A percentile compares a stretch with the other conserved stretches of the same genome.
These are phyloP conservation scores for Phytophthora pisi DNA, from an alignment of 352 stramenopile genomes.

Conservation along the genomic window DNA sequence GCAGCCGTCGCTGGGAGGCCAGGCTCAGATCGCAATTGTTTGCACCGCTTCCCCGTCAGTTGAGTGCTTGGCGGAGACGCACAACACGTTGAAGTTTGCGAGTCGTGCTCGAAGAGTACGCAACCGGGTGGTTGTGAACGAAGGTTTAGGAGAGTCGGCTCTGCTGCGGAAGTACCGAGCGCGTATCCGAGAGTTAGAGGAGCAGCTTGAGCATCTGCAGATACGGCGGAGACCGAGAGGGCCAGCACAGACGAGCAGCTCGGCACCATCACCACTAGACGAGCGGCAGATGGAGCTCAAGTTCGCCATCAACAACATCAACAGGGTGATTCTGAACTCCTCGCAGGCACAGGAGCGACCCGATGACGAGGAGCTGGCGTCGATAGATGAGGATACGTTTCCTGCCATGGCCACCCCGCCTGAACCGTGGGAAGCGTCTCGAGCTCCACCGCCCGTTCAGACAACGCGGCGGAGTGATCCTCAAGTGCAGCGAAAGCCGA, in stretches of 20 bases:
- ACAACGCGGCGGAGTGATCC: slow-evolving; percentile 18
- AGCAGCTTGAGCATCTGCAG: slow-evolving; percentile 67
- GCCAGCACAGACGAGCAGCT: slow-evolving; percentile 17
- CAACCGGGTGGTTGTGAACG: slow-evolving; percentile 91
- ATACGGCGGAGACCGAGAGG: slow-evolving; percentile 40
- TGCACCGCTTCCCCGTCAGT: slow-evolving; percentile 95
- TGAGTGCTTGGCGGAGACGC: slow-evolving; percentile 93
- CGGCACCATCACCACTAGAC: slow-evolving; percentile 42
- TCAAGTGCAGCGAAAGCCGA: slow-evolving; percentile 22
- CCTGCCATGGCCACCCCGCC: slow-evolving; percentile 16
- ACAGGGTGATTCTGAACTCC: slow-evolving; percentile 80
- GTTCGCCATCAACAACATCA: slow-evolving; percentile 85
- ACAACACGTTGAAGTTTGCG: slow-evolving; percentile 97
- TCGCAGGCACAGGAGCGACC: slow-evolving; percentile 38
- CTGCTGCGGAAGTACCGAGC: slow-evolving; percentile 72
- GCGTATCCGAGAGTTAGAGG: slow-evolving; percentile 67
- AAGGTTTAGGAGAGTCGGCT: slow-evolving; percentile 73
- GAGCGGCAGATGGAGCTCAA: slow-evolving; percentile 75
- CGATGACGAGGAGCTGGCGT: slow-evolving; percentile 35
- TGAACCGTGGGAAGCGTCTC: slow-evolving; percentile 14
- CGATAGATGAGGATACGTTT: slow-evolving; percentile 40
- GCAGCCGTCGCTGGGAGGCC: slow-evolving; percentile 95
- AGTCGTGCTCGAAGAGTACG: slow-evolving; percentile 93
- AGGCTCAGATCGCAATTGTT: slow-evolving; percentile 97
- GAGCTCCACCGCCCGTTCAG: slow-evolving; percentile 1